Evolutionary conservation across 2,329 filamentous ascomycete species (phyloP).

Genomic region (Stemphylium vesicarium): DNA sequence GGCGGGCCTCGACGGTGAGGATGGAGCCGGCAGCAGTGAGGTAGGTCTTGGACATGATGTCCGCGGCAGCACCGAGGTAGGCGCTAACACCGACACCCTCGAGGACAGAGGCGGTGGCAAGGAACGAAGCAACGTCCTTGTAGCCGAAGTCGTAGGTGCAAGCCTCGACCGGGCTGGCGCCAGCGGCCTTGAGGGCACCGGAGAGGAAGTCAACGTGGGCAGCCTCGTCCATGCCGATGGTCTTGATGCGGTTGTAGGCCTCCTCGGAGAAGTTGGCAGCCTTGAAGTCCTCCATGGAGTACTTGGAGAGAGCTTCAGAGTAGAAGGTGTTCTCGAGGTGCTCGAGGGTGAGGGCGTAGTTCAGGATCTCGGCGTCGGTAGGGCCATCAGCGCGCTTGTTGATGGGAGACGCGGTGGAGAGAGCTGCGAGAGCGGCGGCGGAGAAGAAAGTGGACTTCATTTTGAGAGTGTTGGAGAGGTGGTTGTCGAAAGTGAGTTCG

Average conservation of each 20-base stretch:
- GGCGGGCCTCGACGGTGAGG: conserved; percentile 69
- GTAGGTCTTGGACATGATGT: conserved; percentile 64
- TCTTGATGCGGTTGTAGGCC: conserved; percentile 65
- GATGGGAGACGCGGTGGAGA: conserved; percentile 30
- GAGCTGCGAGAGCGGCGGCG: conserved; percentile 16
- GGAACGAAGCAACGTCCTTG: conserved; percentile 57
- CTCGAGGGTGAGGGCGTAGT: conserved; percentile 55
- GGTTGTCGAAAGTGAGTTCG: neutral
- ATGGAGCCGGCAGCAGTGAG: conserved; percentile 68
- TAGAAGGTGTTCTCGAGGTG: conserved; percentile 68
- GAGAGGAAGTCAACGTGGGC: conserved; percentile 65
- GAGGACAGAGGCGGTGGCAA: conserved; percentile 60
- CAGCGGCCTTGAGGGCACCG: conserved; percentile 52
- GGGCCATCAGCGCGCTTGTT: conserved; percentile 32
- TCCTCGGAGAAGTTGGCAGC: conserved; percentile 45
- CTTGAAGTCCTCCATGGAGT: conserved; percentile 46
- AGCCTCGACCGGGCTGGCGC: conserved; percentile 58
- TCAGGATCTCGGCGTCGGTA: conserved; percentile 45
- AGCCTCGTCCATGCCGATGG: conserved; percentile 63
- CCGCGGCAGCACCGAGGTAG: conserved; percentile 67
- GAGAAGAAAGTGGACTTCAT: conserved; percentile 25
- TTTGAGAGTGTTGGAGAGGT: conserved; percentile 2
- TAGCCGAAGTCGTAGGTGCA: conserved; percentile 65
- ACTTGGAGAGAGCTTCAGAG: conserved; percentile 64
- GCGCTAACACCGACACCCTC: conserved; percentile 65